Evolutionary conservation across 371 early-diverging fungal species (phyloP).

Genomic region (Catenaria anguillulae): DNA sequence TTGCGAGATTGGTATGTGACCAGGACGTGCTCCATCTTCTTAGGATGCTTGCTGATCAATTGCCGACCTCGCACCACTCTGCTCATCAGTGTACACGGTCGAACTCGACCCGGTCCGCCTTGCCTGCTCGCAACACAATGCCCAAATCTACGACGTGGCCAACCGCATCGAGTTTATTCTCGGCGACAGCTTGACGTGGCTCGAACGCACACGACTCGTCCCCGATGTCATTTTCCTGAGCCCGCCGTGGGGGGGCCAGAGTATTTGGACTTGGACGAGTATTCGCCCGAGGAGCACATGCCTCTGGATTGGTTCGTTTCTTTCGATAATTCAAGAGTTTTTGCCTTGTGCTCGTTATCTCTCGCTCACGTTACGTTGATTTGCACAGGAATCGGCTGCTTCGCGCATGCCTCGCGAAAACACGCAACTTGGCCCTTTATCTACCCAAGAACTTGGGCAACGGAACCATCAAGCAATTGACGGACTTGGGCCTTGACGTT

Average conservation of each 20-base stretch:
- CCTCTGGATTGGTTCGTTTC: conserved; percentile 4
- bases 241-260: conserved; percentile 84
- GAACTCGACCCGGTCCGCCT: conserved; percentile 73
- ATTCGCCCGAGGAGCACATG: conserved; percentile 12
- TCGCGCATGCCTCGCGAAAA: conserved; percentile 3
- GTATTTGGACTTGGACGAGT: conserved; percentile 13
- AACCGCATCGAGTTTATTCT: conserved; percentile 81
- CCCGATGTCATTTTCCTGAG: conserved; percentile 84
- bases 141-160: conserved; percentile 73
- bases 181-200: conserved; percentile 63
- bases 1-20: conserved; percentile 50
- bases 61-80: background rate
- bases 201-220: conserved; percentile 29
- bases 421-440: conserved; percentile 5
- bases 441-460: conserved; percentile 3
- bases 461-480: conserved; percentile 10
- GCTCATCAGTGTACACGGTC: conserved; percentile 80
- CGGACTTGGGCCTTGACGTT: conserved; percentile 35
- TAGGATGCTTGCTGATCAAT: background rate
- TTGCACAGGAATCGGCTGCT: conserved; percentile 6
- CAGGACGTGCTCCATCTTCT: background rate
- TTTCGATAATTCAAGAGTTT: too few relatives aligned
- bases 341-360: background rate
- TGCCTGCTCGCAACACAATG: conserved; percentile 70
- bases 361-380: too few relatives aligned